phyloP scores from a whole-genome alignment of 768 basidiomycete species.

The Glaciozyma martinii region DNA sequence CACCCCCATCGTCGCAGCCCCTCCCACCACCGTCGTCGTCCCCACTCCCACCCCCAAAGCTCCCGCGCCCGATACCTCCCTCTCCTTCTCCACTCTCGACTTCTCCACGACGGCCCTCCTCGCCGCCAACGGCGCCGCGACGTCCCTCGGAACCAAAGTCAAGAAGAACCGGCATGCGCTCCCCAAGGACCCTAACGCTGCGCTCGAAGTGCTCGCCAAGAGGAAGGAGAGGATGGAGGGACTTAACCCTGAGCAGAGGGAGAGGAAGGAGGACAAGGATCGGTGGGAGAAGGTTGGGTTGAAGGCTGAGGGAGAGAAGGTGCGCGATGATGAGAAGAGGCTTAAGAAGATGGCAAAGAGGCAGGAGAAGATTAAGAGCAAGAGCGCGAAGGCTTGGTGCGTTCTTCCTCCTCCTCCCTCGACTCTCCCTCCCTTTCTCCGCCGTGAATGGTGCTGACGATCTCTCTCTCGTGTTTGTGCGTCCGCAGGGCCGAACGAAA shows the following conservation, averaged over 20 bases:
- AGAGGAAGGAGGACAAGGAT: slow-evolving; percentile 67
- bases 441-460: too few relatives aligned
- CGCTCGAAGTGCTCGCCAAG: slow-evolving; percentile 66
- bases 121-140: slow-evolving; percentile 16
- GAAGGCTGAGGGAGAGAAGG: slow-evolving; percentile 79
- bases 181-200: slow-evolving; percentile 71
- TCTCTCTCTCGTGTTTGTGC: too few relatives aligned
- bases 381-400: slow-evolving; percentile 77
- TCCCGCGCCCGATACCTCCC: slow-evolving; percentile 45
- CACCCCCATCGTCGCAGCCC: slow-evolving; percentile 30
- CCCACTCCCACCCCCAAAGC: slow-evolving; percentile 46
- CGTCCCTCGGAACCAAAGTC: slow-evolving; percentile 22
- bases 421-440: neutral
- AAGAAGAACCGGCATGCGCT: slow-evolving; percentile 53
- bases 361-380: slow-evolving; percentile 79
- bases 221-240: slow-evolving; percentile 67
- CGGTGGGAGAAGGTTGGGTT: slow-evolving; percentile 86
- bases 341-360: slow-evolving; percentile 90
- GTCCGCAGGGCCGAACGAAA: slow-evolving; percentile 73
- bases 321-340: slow-evolving; percentile 71
- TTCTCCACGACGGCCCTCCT: slow-evolving; percentile 42
- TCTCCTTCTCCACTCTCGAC: slow-evolving; percentile 60
- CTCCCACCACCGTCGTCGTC: slow-evolving; percentile 38
- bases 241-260: slow-evolving; percentile 74
- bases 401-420: slow-evolving; percentile 8